Percentiles rank a stretch among this genome's conserved stretches.
Evolutionary conservation across 441 rosid species (phyloP).

Genomic region (Viola pubescens): DNA sequence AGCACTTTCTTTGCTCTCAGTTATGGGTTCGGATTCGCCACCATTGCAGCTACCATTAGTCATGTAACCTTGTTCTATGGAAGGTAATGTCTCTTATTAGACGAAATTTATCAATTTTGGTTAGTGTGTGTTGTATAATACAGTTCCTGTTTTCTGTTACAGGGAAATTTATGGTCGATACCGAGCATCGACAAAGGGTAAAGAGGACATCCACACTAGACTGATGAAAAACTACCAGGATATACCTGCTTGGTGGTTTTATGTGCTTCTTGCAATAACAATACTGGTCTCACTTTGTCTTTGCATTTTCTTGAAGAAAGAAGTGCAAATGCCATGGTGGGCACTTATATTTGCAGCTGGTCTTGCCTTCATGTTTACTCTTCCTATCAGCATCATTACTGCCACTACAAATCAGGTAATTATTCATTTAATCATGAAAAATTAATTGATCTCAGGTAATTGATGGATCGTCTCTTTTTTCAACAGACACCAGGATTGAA

Average conservation of each 20-base stretch:
- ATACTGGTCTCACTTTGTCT: constrained; percentile 23
- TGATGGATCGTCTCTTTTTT: not conserved
- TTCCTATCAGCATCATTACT: constrained; percentile 36
- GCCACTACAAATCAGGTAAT: constrained; percentile 41
- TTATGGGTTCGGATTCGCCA: constrained; percentile 30
- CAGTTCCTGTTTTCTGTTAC: not conserved
- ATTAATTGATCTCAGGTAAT: no score
- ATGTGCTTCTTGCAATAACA: constrained; percentile 20
- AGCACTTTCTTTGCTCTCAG: constrained; percentile 29
- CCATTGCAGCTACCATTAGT: constrained; percentile 27
- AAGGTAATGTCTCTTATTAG: constrained; percentile 20
- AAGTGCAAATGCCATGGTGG: constrained; percentile 47
- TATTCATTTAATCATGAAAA: not conserved
- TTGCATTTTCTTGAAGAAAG: constrained; percentile 24
- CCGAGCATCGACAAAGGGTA: constrained; percentile 24
- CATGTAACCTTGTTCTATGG: constrained; percentile 35
- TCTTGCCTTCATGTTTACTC: constrained; percentile 33
- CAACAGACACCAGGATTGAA: constrained; percentile 51
- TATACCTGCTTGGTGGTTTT: constrained; percentile 42
- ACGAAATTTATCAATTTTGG: not conserved
- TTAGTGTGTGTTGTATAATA: no score
- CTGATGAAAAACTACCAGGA: constrained; percentile 30
- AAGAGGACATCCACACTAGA: constrained; percentile 33
- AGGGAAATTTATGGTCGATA: constrained; percentile 33
- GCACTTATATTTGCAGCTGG: constrained; percentile 32